phyloP scores from a whole-genome alignment of 163 green algal genomes.

The Scenedesmus sp. region DNA sequence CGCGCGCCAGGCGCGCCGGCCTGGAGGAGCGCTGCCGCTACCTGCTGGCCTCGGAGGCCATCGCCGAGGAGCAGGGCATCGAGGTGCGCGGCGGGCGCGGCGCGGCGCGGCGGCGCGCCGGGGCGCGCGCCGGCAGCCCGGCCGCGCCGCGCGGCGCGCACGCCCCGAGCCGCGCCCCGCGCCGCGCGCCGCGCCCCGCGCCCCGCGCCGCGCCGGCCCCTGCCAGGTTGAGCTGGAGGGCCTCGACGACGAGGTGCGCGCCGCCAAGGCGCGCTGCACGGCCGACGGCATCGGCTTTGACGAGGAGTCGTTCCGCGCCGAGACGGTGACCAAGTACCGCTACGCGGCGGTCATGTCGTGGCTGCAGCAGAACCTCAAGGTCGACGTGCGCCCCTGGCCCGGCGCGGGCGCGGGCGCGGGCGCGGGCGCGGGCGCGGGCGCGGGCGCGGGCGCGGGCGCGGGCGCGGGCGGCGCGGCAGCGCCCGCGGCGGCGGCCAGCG shows the following conservation, averaged over 20 bases:
- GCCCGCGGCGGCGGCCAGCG: not conserved
- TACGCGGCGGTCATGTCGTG: constrained; percentile 41
- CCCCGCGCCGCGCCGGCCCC: not conserved
- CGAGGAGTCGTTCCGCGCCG: constrained; percentile 18
- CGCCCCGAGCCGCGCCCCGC: no score
- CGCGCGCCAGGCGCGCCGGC: constrained; percentile 21
- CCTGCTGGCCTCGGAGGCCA: constrained; percentile 31
- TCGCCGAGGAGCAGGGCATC: constrained; percentile 40
- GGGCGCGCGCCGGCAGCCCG: no score
- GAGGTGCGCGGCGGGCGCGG: not conserved
- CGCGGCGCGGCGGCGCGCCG: no score
- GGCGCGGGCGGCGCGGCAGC: not conserved
- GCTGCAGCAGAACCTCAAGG: constrained; percentile 44
- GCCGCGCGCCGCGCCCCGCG: no score
- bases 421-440: no score
- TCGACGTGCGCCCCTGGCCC: constrained; percentile 14
- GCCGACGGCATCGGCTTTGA: constrained; percentile 20
- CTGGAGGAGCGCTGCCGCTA: constrained; percentile 39
- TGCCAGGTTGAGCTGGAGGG: not conserved
- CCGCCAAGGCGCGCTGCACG: constrained; percentile 5
- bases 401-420: no score
- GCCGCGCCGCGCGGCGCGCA: no score
- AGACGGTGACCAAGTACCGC: constrained; percentile 20
- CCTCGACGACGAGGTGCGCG: not conserved
- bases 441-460: no score